phyloP scores from a whole-genome alignment of 2,329 filamentous ascomycete genomes.

The Xylariaceae sp. region DNA sequence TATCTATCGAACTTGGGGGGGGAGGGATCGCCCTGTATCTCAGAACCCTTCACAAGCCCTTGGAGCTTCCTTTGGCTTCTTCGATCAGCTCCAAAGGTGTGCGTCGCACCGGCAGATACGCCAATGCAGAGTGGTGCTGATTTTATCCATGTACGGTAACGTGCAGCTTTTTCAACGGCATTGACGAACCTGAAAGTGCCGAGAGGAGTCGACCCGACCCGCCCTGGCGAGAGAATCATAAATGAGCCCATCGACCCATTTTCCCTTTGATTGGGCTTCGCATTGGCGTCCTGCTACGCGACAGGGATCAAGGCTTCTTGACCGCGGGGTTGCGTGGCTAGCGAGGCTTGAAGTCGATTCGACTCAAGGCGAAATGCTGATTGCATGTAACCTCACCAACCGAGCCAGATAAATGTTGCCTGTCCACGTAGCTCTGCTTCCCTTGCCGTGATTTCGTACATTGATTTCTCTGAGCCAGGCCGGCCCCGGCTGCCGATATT shows the following conservation, averaged over 20 bases:
- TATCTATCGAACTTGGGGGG: background rate
- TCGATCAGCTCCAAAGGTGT: background rate
- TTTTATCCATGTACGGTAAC: slow-evolving; percentile 11
- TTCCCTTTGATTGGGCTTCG: background rate
- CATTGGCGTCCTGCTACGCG: background rate
- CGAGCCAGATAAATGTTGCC: too few relatives aligned
- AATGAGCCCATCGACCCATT: slow-evolving; percentile 14
- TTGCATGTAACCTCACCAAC: background rate
- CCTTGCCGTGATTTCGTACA: too few relatives aligned
- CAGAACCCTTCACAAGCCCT: background rate
- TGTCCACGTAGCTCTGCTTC: too few relatives aligned
- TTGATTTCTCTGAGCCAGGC: too few relatives aligned
- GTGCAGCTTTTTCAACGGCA: slow-evolving; percentile 20
- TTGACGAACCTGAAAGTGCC: slow-evolving; percentile 22
- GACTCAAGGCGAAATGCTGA: background rate
- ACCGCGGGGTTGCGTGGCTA: background rate
- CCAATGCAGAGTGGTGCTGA: slow-evolving; percentile 15
- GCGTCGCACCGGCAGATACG: slow-evolving; percentile 21
- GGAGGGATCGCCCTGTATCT: background rate
- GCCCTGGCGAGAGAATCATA: slow-evolving; percentile 17
- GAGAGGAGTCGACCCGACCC: slow-evolving; percentile 18
- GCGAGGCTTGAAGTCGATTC: background rate
- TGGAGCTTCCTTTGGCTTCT: background rate
- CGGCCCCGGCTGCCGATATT: too few relatives aligned
- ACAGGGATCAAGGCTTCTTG: background rate